Base-by-base conservation (phyloP, 1,139 yeast species). In the Geotrichum aggregatum region DNA sequence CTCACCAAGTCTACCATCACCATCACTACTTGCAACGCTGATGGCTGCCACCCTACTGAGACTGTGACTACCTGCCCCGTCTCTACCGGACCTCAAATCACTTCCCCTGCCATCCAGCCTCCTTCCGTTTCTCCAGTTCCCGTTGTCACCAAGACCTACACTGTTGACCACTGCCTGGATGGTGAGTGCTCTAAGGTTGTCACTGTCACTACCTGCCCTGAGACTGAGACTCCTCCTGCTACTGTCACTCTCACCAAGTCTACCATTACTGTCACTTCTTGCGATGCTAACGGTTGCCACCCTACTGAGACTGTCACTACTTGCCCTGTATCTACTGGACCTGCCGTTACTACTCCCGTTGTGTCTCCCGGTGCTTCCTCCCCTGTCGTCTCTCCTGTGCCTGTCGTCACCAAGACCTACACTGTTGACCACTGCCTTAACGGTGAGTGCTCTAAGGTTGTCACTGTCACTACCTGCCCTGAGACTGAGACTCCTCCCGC, bases 401-500 rank as follows among this genome's bases (percentile, higher is more conserved):
- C 52, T 21, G 47, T 42, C 22, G 46, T 18, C 19, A 19, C 44
- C 43, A 33, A 33, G 35, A 35, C 47, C 41, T 16, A 18, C 42
- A 44, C 48, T 35, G 13, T 18, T 24, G 34, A 38, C 21, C 7
- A 18, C 40, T 44, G 47, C 40, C n/a, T n/a, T 16, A 39, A 44
- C 13, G 18, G 33, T 28, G 14, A 33, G 39, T 44, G 47, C 40
- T 21, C 39, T 21, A 16, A n/a, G 18, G 34, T 35, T 18, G 48
- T 45, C 31, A 45, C 49, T 35, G 49, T 49, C 33, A 49, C 52
- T 30, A 44, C 48, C 33, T 49, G 52, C 52, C 49, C 52, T 18
- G 36, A 28, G 22, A 34, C 41, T 14, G 16, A 10, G 39, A 24
- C 22, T 14, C 30, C 45, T 44, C 33, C 42, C 11, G 24, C 42